Percentiles rank a stretch among this genome's conserved stretches.
Conservation (phyloP, 345 rosid species). For the Rhodomyrtus tomentosa region DNA sequence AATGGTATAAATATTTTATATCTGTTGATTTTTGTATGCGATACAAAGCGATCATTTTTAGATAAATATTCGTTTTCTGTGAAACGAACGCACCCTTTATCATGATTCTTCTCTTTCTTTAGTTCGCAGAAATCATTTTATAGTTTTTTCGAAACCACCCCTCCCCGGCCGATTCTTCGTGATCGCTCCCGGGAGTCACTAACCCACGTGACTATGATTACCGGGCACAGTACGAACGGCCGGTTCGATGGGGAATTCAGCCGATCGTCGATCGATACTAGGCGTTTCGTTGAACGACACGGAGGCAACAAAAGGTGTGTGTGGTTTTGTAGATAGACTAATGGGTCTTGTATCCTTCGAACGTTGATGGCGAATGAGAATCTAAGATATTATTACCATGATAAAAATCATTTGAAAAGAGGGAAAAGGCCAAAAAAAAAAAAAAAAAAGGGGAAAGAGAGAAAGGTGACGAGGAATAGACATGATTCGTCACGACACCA, state of each 20-base stretch:
- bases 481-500: not conserved
- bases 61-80: no score
- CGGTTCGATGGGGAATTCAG: not conserved
- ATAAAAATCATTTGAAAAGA: not conserved
- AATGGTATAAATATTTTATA: no score
- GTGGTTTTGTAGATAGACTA: not conserved
- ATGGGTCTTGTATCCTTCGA: not conserved
- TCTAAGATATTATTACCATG: not conserved
- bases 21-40: no score
- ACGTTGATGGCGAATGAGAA: not conserved
- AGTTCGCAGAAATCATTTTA: no score
- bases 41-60: no score
- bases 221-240: not conserved
- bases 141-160: no score
- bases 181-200: not conserved
- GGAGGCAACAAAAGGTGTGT: not conserved
- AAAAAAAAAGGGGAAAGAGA: not conserved
- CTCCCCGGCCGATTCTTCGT: fast-evolving
- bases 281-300: no score
- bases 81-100: no score
- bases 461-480: not conserved
- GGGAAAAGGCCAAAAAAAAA: no score
- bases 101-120: not conserved
- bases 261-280: not conserved
- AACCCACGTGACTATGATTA: not conserved